These are phyloP conservation scores for Petunia hybrid DNA, from an alignment of 305 asterid genomes.

Conservation along the genomic window DNA sequence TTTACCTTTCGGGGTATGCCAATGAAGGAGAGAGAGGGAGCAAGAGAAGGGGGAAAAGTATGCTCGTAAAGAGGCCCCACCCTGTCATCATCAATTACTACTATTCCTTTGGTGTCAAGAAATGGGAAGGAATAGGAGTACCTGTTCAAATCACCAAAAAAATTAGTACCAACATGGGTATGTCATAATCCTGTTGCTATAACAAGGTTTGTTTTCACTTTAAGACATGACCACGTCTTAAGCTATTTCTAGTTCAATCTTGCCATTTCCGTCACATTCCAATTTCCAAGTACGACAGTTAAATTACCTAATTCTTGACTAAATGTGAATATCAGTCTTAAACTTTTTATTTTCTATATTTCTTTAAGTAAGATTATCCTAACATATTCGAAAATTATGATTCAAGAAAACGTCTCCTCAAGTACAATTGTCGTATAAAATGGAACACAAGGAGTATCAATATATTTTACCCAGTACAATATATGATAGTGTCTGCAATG, in stretches of 20 bases:
- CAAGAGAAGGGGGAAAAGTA: slow-evolving; percentile 82
- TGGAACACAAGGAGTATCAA: neutral
- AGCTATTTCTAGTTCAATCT: neutral
- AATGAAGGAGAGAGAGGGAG: slow-evolving; percentile 85
- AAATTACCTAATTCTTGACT: neutral
- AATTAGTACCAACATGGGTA: neutral
- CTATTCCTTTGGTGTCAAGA: slow-evolving; percentile 95
- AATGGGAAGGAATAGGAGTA: slow-evolving; percentile 90
- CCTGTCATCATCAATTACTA: slow-evolving; percentile 74
- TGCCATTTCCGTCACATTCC: neutral
- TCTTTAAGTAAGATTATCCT: neutral
- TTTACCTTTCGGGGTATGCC: slow-evolving; percentile 90
- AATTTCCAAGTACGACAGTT: neutral
- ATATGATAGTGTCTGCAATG: slow-evolving; percentile 75
- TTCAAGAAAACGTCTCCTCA: neutral
- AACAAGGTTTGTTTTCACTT: neutral
- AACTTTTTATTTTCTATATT: too few relatives aligned
- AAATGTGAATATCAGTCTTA: too few relatives aligned
- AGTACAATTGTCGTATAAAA: neutral
- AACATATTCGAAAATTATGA: neutral
- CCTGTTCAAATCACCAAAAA: slow-evolving; percentile 48
- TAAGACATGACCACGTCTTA: neutral
- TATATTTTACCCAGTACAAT: slow-evolving; percentile 78
- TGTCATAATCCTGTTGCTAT: slow-evolving; percentile 28
- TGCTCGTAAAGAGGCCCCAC: slow-evolving; percentile 97